phyloP scores from a whole-genome alignment of 441 rosid genomes.

The Pelargonium myrrhifolium region DNA sequence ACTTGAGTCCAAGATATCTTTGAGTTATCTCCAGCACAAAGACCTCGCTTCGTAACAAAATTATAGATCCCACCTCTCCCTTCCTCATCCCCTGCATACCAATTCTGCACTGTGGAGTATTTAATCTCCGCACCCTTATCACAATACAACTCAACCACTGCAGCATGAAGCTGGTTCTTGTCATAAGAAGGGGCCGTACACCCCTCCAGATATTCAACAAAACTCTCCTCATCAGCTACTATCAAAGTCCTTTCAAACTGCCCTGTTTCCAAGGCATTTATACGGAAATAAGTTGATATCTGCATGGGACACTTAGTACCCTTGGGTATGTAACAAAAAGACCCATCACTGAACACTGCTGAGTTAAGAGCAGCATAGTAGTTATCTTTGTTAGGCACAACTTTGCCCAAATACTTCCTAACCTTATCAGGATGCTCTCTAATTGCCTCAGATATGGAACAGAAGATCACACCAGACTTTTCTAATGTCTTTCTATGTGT shows the following conservation, averaged over 20 bases:
- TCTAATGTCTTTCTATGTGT: constrained; percentile 67
- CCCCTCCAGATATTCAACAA: constrained; percentile 91
- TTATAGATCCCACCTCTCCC: constrained; percentile 89
- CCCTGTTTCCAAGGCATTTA: constrained; percentile 83
- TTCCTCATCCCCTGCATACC: constrained; percentile 89
- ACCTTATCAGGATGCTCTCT: constrained; percentile 66
- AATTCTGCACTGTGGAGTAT: constrained; percentile 89
- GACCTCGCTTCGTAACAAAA: constrained; percentile 87
- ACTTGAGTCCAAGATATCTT: constrained; percentile 97
- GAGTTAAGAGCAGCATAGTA: constrained; percentile 80
- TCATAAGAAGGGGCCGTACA: constrained; percentile 94
- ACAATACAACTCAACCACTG: constrained; percentile 85
- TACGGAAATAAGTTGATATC: constrained; percentile 81
- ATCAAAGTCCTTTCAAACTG: constrained; percentile 97
- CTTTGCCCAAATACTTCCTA: constrained; percentile 71
- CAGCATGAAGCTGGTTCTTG: constrained; percentile 85
- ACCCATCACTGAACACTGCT: constrained; percentile 88
- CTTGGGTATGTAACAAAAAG: constrained; percentile 75
- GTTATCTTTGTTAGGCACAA: constrained; percentile 79
- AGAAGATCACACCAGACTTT: constrained; percentile 80
- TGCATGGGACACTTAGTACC: constrained; percentile 86
- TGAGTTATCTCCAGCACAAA: constrained; percentile 68
- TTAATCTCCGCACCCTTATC: constrained; percentile 76
- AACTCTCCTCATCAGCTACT: constrained; percentile 83
- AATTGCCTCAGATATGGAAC: constrained; percentile 81